Evolutionary conservation across 129 eudicot genomes (phyloP).

Genomic region (Tagetes patula): DNA sequence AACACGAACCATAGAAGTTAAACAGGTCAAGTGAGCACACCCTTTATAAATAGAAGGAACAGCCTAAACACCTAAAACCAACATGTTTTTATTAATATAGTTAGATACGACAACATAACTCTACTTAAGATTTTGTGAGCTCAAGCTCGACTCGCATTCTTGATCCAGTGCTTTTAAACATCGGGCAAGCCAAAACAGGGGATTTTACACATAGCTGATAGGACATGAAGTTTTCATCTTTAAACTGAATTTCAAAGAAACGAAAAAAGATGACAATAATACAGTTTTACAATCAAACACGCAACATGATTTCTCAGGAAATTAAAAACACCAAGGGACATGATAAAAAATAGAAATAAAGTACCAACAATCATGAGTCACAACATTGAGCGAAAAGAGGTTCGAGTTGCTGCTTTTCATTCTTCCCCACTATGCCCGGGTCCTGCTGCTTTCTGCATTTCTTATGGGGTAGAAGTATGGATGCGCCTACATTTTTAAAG

Average conservation of each 20-base stretch:
- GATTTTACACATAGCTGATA: neutral
- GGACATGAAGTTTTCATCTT: neutral
- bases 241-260: constrained; percentile 2
- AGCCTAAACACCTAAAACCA: too few relatives aligned
- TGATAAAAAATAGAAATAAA: neutral
- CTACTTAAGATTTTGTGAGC: neutral
- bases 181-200: neutral
- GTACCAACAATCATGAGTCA: constrained; percentile 6
- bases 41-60: too few relatives aligned
- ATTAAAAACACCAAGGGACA: constrained; percentile 20
- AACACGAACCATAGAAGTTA: too few relatives aligned
- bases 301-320: constrained; percentile 23
- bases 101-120: neutral
- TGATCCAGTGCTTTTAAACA: neutral
- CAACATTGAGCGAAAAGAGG: neutral
- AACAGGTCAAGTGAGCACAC: too few relatives aligned
- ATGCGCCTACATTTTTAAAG: constrained; percentile 57
- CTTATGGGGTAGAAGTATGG: constrained; percentile 80
- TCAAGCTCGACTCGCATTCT: neutral
- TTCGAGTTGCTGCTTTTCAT: constrained; percentile 14
- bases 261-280: neutral
- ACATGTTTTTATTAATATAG: too few relatives aligned
- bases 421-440: constrained; percentile 49
- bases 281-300: constrained; percentile 27
- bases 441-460: constrained; percentile 86